Conservation (phyloP, 1,139 yeast species). For the Debaryomycetaceae sp. region DNA sequence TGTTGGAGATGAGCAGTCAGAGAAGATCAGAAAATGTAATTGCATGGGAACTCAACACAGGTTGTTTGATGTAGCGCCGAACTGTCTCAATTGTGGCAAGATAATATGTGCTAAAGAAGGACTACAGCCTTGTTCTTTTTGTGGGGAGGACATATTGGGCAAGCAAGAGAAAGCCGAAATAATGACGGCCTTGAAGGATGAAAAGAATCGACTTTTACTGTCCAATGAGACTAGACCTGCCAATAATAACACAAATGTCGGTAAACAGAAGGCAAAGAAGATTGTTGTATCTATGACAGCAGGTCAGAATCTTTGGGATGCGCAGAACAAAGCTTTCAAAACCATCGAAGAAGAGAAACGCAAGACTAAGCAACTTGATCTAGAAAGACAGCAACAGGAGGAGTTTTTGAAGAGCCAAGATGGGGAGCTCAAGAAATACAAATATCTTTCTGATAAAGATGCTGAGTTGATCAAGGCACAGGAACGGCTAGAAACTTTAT, state of each 20-base stretch:
- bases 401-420: constrained; percentile 25
- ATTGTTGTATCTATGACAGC: constrained; percentile 54
- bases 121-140: constrained; percentile 81
- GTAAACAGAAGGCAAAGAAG: constrained; percentile 28
- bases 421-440: constrained; percentile 36
- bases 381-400: constrained; percentile 28
- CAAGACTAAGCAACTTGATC: constrained; percentile 14
- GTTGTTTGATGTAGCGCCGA: constrained; percentile 84
- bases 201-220: constrained; percentile 22
- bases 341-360: constrained; percentile 41
- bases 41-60: constrained; percentile 90
- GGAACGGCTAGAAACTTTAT: constrained; percentile 63
- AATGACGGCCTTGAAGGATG: constrained; percentile 46
- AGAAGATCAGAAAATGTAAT: constrained; percentile 46
- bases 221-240: constrained; percentile 19
- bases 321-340: constrained; percentile 63
- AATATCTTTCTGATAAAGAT: constrained; percentile 34
- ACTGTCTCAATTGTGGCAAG: constrained; percentile 91
- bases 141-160: constrained; percentile 67
- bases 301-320: constrained; percentile 63
- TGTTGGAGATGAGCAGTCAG: neutral
- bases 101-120: constrained; percentile 91
- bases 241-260: constrained; percentile 9
- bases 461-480: constrained; percentile 67
- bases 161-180: constrained; percentile 61